Base-by-base conservation (phyloP, 768 basidiomycete genomes). In the Porphyrellus cyaneotinctus region DNA sequence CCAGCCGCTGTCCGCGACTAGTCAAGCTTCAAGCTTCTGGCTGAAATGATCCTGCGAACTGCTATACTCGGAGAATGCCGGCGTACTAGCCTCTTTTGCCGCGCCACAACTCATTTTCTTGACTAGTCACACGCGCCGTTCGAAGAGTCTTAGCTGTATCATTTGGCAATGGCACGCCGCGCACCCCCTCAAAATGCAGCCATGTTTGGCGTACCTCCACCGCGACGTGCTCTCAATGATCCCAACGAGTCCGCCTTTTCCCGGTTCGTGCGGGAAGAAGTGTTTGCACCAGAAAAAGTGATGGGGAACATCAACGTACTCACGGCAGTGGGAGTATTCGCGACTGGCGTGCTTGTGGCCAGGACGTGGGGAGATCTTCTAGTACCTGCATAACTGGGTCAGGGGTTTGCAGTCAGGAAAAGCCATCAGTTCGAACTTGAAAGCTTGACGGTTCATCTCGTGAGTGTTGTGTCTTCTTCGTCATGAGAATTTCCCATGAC, bases 351-450 rank as follows among this genome's bases (percentile, higher is more conserved):
- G 51, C 68, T 83, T 39, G 82, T 75, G 14, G 82, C 85, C 15
- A 82, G 88, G 67, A 80, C 81, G 37, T 95, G 87, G 79, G 91
- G 91, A 12, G 87, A 86, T 37, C 65, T 87, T 38, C 79, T 91
- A 73, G 78, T 91, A 8, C 87, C 87, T 39, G 81, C 79, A 24
- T 87, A 48, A 44, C 33, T 35, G 35, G 51, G 26, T 26, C 17
- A 30, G 28, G 18, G 11, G 23, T 12, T 33, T 37, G 51, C 22
- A 31, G 50, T 53, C 22, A 18, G 31, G 42, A 41, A 41, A 31
- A 20, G 8, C 14, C 36, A 22, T 32, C 36, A 7, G 14, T 41
- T 37, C 4, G 15, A 37, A 35, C 36, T 14, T 6, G 5, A 22
- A 26, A 20, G n/a, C 30, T 37, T 24, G 5, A 23, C 44, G 28